Percentiles rank a stretch among this genome's conserved stretches.
phyloP scores from a whole-genome alignment of 2,329 filamentous ascomycete genomes.

The Aspergillus sp. region DNA sequence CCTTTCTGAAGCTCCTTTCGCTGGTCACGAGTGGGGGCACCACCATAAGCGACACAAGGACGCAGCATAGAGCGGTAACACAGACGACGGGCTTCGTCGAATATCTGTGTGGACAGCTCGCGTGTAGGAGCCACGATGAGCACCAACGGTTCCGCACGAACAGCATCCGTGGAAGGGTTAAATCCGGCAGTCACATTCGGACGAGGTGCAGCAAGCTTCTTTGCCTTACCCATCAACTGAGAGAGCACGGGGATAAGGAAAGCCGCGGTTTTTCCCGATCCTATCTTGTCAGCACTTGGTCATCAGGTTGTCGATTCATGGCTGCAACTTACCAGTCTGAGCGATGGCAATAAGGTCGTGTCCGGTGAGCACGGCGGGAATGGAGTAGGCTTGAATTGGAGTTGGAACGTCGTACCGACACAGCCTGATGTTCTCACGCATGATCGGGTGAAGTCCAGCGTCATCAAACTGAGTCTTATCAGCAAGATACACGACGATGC shows the following conservation, averaged over 20 bases:
- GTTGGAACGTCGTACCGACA: conserved; percentile 68
- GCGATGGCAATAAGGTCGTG: conserved; percentile 83
- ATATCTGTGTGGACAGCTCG: conserved; percentile 89
- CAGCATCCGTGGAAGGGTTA: conserved; percentile 43
- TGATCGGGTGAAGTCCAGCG: conserved; percentile 76
- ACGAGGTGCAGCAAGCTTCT: conserved; percentile 69
- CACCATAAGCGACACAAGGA: conserved; percentile 83
- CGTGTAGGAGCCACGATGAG: conserved; percentile 79
- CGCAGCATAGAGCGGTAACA: conserved; percentile 94
- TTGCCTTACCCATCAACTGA: conserved; percentile 90
- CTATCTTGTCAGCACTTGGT: too few relatives aligned
- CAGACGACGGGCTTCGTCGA: conserved; percentile 84
- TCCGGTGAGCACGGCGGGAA: conserved; percentile 70
- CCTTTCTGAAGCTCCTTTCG: conserved; percentile 68
- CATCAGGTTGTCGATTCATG: too few relatives aligned
- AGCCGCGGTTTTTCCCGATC: conserved; percentile 87
- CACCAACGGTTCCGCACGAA: conserved; percentile 79
- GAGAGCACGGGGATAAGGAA: conserved; percentile 86
- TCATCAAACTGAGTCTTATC: conserved; percentile 53
- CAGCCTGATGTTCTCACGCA: conserved; percentile 69
- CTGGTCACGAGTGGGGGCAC: conserved; percentile 65
- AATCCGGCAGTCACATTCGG: conserved; percentile 56
- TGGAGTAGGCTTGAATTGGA: conserved; percentile 77
- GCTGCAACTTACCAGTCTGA: conserved; percentile 67
- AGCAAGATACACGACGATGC: not conserved